These are phyloP conservation scores for Monascus ruber DNA, from an alignment of 2,329 filamentous ascomycete genomes.

Conservation along the genomic window DNA sequence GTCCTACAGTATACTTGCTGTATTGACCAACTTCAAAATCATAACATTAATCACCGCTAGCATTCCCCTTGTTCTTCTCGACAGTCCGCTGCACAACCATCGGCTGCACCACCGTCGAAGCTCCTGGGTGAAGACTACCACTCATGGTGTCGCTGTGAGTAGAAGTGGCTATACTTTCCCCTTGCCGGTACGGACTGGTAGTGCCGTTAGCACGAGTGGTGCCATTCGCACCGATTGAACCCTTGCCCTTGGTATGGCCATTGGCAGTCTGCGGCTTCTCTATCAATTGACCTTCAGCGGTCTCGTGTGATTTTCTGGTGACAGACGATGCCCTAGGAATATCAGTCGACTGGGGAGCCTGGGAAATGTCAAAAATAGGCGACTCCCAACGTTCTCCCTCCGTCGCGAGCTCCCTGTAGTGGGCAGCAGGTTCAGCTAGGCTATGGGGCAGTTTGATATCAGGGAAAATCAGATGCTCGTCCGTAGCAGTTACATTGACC, in stretches of 20 bases:
- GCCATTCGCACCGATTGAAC: conserved; percentile 3
- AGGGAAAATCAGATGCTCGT: conserved; percentile 87
- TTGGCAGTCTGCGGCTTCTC: conserved; percentile 2
- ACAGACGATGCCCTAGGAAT: conserved; percentile 50
- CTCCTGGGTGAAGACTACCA: no score
- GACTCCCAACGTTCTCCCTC: conserved; percentile 94
- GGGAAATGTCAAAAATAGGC: conserved; percentile 81
- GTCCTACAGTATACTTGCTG: no score
- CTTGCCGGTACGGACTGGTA: no score
- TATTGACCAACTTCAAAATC: no score
- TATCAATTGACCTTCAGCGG: conserved; percentile 15
- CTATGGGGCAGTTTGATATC: conserved; percentile 75
- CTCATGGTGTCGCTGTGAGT: no score
- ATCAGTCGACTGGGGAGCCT: conserved; percentile 58
- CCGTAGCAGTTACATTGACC: conserved; percentile 73
- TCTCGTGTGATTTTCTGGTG: conserved; percentile 48
- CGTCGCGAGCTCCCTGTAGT: conserved; percentile 76
- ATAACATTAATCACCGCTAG: no score
- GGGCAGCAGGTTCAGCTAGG: conserved; percentile 84
- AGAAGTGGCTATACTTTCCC: no score
- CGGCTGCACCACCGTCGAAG: no score
- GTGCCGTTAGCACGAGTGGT: conserved; percentile 1
- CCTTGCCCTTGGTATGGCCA: conserved; percentile 9
- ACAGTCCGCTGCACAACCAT: no score
- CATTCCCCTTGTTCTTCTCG: no score